These are phyloP conservation scores for Aspergillus sp. DNA, from an alignment of 2,329 filamentous ascomycete species.

Conservation along the genomic window DNA sequence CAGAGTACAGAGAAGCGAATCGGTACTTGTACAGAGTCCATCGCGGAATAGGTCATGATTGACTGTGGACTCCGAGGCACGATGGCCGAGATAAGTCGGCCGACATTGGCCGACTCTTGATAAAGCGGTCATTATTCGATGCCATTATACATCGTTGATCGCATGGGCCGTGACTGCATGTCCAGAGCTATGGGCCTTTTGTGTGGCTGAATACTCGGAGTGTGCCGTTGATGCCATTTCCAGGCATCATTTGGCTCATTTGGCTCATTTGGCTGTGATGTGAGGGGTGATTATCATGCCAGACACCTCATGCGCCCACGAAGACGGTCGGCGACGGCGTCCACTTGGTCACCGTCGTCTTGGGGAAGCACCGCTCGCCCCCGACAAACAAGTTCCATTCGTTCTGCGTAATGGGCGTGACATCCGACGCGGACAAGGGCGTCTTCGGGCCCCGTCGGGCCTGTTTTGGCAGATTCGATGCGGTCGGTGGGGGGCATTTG, in stretches of 20 bases:
- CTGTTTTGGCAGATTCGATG: conserved; percentile 14
- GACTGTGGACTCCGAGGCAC: not conserved
- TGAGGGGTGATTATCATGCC: not conserved
- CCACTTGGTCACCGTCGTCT: conserved; percentile 31
- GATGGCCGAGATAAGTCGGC: not conserved
- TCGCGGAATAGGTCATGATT: not conserved
- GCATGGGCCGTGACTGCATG: not conserved
- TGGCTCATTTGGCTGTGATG: not conserved
- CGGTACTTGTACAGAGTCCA: too few species aligned
- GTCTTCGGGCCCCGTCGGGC: conserved; percentile 29
- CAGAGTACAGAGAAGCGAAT: too few species aligned
- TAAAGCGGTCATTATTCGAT: not conserved
- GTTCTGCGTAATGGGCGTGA: conserved; percentile 35
- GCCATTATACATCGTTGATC: not conserved
- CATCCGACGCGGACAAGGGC: conserved; percentile 35
- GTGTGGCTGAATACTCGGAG: too few species aligned
- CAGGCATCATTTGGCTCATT: too few species aligned
- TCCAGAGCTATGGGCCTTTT: too few species aligned
- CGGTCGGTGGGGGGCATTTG: conserved; percentile 5
- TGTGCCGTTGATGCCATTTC: too few species aligned
- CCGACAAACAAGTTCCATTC: conserved; percentile 36
- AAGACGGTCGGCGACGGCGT: conserved; percentile 28
- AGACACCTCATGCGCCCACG: conserved; percentile 18
- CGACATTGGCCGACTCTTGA: not conserved
- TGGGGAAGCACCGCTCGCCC: conserved; percentile 21